Evolutionary conservation across 768 basidiomycete genomes (phyloP).

Genomic region (Daedaleopsis sinensis): DNA sequence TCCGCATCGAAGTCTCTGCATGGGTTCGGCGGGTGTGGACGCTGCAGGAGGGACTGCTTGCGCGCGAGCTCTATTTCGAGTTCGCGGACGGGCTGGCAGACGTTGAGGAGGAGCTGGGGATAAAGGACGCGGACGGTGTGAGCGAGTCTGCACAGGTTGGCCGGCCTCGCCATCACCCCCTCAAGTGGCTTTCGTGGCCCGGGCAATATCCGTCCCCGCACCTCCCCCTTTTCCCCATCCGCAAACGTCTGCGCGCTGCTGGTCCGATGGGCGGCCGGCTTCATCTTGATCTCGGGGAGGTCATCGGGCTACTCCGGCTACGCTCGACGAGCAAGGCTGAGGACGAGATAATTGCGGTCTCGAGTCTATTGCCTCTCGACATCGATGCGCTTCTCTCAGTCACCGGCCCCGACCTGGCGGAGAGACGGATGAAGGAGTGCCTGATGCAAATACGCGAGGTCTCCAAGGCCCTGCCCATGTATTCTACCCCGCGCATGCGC

Average conservation of each 20-base stretch:
- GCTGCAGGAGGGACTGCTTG: slow-evolving; percentile 15
- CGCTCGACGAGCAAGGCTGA: slow-evolving; percentile 12
- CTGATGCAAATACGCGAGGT: slow-evolving; percentile 3
- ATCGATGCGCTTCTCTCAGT: slow-evolving; percentile 4
- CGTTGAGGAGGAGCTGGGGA: background rate
- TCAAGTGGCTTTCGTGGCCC: background rate
- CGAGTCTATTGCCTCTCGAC: slow-evolving; percentile 1
- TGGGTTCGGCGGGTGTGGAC: slow-evolving; percentile 20
- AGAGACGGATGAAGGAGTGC: slow-evolving; percentile 6
- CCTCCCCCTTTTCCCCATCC: background rate
- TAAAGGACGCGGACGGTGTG: background rate
- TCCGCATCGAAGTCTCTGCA: slow-evolving; percentile 8
- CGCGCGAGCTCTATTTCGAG: slow-evolving; percentile 16
- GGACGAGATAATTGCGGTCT: slow-evolving; percentile 14
- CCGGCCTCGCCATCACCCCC: no score
- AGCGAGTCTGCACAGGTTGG: no score
- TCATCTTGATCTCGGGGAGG: slow-evolving; percentile 3
- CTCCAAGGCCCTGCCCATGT: background rate
- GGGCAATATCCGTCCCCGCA: background rate
- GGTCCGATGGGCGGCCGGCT: background rate
- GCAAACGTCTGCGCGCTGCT: background rate
- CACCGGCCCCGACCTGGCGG: background rate
- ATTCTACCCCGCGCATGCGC: background rate
- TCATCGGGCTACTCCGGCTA: slow-evolving; percentile 1
- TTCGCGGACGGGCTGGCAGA: slow-evolving; percentile 7